Conservation (phyloP, 2,329 filamentous ascomycete species). For the Onygena corvina region DNA sequence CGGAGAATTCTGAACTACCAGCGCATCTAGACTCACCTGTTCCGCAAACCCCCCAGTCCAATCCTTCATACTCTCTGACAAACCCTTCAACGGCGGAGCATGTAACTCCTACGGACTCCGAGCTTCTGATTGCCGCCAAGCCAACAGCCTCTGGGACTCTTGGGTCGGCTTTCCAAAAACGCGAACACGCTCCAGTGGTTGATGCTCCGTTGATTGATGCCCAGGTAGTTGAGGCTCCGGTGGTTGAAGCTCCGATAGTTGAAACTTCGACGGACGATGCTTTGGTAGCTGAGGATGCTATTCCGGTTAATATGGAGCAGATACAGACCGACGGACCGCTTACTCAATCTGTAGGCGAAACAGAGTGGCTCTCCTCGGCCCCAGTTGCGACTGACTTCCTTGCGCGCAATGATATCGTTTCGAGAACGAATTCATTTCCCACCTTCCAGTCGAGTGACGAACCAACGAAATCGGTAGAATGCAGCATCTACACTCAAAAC, state of each 20-base stretch:
- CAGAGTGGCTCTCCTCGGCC: neutral
- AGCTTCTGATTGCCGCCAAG: neutral
- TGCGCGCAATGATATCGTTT: slow-evolving; percentile 3
- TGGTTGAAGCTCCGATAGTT: too few relatives aligned
- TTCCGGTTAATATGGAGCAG: neutral
- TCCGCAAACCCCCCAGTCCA: neutral
- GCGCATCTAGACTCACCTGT: neutral
- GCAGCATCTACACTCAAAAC: neutral
- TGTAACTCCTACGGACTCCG: neutral
- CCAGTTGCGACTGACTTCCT: neutral
- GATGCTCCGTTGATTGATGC: too few relatives aligned
- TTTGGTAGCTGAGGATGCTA: neutral
- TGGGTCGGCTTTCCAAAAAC: too few relatives aligned
- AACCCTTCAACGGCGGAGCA: neutral
- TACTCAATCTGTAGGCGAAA: neutral
- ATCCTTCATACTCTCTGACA: neutral
- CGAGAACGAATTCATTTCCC: slow-evolving; percentile 12
- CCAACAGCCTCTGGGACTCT: neutral
- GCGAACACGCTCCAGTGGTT: neutral
- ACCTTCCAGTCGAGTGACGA: slow-evolving; percentile 2
- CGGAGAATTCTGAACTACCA: neutral
- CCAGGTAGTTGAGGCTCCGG: too few relatives aligned
- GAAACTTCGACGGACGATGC: too few relatives aligned
- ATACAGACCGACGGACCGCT: neutral
- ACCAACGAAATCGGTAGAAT: neutral